Percentiles rank a stretch among this genome's conserved stretches.
Evolutionary conservation across 106 monocot genomes (phyloP).

Genomic region (Ottelia alismoides): DNA sequence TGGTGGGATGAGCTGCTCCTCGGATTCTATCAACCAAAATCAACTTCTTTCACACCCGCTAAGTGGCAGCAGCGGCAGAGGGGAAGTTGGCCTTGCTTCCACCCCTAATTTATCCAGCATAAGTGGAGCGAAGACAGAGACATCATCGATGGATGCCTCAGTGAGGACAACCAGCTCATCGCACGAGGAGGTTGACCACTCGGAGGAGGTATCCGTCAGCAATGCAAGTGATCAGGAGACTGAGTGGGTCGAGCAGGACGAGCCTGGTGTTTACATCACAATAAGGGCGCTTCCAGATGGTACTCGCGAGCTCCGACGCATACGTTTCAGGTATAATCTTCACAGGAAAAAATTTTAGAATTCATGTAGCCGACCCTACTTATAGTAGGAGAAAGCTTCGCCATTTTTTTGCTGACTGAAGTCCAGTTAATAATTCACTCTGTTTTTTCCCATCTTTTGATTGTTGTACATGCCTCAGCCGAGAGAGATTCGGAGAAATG

Average conservation of each 20-base stretch:
- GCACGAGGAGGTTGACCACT: constrained; percentile 42
- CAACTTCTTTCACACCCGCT: constrained; percentile 7
- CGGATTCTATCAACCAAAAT: constrained; percentile 43
- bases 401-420: too few relatives aligned
- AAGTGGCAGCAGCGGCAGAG: too few relatives aligned
- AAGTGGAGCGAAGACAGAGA: constrained; percentile 66
- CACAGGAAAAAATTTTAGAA: too few relatives aligned
- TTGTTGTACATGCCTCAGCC: constrained; percentile 83
- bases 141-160: constrained; percentile 62
- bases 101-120: constrained; percentile 85
- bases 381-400: too few relatives aligned
- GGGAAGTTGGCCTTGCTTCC: constrained; percentile 34
- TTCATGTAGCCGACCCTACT: too few relatives aligned
- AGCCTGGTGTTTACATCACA: constrained; percentile 82
- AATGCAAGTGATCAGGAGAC: constrained; percentile 28
- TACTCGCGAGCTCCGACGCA: constrained; percentile 55
- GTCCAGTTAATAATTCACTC: too few relatives aligned
- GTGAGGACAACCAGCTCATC: constrained; percentile 51
- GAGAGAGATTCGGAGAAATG: constrained; percentile 82
- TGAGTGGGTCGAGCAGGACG: constrained; percentile 29
- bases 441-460: too few relatives aligned
- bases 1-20: constrained; percentile 25
- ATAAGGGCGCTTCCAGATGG: constrained; percentile 59
- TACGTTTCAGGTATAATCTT: too few relatives aligned
- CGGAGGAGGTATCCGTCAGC: constrained; percentile 65